phyloP scores from a whole-genome alignment of 2,329 filamentous ascomycete species.

The Epichloe scottii region DNA sequence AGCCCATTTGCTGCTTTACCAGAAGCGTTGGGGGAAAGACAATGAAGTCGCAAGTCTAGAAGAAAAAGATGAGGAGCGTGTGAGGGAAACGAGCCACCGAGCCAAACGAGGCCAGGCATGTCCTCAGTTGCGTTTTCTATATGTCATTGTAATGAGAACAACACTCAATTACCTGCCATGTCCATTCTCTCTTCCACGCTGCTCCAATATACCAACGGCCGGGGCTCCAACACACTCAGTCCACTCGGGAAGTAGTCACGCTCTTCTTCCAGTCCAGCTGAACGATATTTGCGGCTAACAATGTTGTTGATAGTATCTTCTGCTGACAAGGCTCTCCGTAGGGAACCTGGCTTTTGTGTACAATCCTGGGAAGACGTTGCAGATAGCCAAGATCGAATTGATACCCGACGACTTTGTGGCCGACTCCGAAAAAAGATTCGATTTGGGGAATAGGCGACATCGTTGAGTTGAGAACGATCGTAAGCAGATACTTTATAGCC shows the following conservation, averaged over 20 bases:
- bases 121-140: background rate
- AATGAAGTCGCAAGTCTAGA: no score
- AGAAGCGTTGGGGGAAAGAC: no score
- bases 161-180: constrained; percentile 8
- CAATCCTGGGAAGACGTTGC: background rate
- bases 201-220: constrained; percentile 51
- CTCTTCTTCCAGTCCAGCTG: constrained; percentile 46
- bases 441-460: background rate
- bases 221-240: constrained; percentile 45
- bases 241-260: constrained; percentile 38
- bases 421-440: background rate
- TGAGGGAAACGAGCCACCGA: no score
- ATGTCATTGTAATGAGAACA: background rate
- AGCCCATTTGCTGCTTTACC: no score
- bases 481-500: background rate
- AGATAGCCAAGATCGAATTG: background rate
- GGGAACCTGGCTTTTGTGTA: background rate
- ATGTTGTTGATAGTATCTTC: constrained; percentile 45
- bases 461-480: background rate
- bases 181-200: constrained; percentile 49
- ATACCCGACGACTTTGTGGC: background rate
- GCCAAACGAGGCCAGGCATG: no score
- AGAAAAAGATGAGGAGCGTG: no score
- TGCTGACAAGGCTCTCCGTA: constrained; percentile 30
- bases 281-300: constrained; percentile 44